These are phyloP conservation scores for Sporisorium exsertum DNA, from an alignment of 1,284 basidiomycete genomes.

Conservation along the genomic window DNA sequence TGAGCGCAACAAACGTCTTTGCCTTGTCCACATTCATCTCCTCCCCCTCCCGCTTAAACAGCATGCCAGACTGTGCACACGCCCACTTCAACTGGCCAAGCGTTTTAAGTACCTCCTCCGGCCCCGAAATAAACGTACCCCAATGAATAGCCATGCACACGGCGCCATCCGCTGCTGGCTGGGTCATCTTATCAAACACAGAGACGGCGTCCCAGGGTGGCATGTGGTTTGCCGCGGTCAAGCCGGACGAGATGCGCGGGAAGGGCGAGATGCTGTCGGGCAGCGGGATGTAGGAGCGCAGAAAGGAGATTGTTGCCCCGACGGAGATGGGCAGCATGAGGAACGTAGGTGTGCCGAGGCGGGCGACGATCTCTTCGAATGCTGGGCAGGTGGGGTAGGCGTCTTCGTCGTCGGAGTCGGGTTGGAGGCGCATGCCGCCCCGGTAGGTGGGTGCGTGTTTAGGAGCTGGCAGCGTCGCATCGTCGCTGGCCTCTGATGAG, in stretches of 20 bases:
- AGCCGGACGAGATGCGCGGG: slow-evolving; percentile 52
- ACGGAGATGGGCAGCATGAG: slow-evolving; percentile 65
- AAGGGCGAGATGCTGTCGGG: slow-evolving; percentile 55
- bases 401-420: slow-evolving; percentile 1
- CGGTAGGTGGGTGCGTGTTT: slow-evolving; percentile 22
- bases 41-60: slow-evolving; percentile 17
- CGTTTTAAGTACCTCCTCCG: slow-evolving; percentile 46
- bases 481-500: slow-evolving; percentile 14
- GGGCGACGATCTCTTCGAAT: slow-evolving; percentile 52
- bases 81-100: slow-evolving; percentile 44
- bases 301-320: slow-evolving; percentile 63
- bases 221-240: slow-evolving; percentile 66
- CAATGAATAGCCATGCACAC: slow-evolving; percentile 47
- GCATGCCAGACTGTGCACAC: slow-evolving; percentile 19
- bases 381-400: slow-evolving; percentile 61
- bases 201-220: slow-evolving; percentile 60
- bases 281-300: slow-evolving; percentile 60
- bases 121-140: slow-evolving; percentile 48
- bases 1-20: slow-evolving; percentile 40
- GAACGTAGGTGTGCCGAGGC: slow-evolving; percentile 55
- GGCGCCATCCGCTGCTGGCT: background rate
- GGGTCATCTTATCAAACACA: slow-evolving; percentile 54
- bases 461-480: background rate
- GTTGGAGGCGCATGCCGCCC: slow-evolving; percentile 25
- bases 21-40: background rate